Evolutionary conservation across 2,329 filamentous ascomycete species (phyloP), one percentile per base, ranked within the genome.

Genomic region (Xylaria sp.): DNA sequence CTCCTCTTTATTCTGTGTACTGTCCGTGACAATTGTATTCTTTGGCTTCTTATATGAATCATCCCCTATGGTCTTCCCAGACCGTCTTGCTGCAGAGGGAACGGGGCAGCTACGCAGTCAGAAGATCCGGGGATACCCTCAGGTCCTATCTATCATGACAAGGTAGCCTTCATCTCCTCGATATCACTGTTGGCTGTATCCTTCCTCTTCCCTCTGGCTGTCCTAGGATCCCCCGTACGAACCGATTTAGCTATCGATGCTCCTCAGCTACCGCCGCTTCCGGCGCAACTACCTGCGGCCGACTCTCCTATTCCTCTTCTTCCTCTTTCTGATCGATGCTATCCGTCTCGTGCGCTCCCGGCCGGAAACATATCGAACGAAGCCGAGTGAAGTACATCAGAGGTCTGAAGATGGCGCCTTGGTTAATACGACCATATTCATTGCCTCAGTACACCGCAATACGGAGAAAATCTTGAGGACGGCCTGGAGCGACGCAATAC

Each of bases 391-490:
- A 62, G 46, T 71, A 59, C 72, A 71, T 48, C 69, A 67, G 60
- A 73, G 60, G 66, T 74, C 63, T 23, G 72, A 57, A 28, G 64
- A 71, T 58, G 63, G 61, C 31, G 67, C 68, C 42, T 71, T 54
- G 9, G 36, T 59, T 10, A 68, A 80, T 53, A 74, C 77, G 10
- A 79, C 77, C 11, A 84, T 92, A 71, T 93, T 87, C 79, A 90
- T 93, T 61, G 87, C 88, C 15, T 88, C 87, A 49, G 85, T 90
- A 60, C 89, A 92, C 75, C 91, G 89, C 83, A 92, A 92, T 74
- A 89, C 87, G 65, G 89, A 89, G 70, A 71, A 74, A 0, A 83
- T 92, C 26, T 82, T 92, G 4, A 84, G 86, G 17, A 81, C 79
- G 9, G 83, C 87, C 66, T 92, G 90, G 89, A 88, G 85, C 71